Conservation (phyloP, 2,329 filamentous ascomycete species). For the Cladosporium halotolerans region DNA sequence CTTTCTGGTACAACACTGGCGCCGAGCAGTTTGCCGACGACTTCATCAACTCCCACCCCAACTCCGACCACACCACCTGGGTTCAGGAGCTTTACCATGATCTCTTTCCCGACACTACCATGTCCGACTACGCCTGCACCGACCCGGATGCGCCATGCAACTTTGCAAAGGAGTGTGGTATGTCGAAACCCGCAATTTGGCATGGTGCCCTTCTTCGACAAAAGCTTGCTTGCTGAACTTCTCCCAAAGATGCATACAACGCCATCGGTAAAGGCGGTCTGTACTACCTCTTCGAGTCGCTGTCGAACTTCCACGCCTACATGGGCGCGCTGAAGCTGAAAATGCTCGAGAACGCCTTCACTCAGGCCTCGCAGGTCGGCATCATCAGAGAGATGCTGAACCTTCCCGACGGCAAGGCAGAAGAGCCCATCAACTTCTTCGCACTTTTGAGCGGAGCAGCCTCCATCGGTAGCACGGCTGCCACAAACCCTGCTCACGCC, state of each 20-base stretch:
- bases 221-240: neutral
- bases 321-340: neutral
- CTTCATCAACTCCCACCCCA: constrained; percentile 2
- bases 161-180: neutral
- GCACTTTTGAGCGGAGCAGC: neutral
- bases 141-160: neutral
- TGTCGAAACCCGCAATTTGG: neutral
- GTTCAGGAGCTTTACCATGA: neutral
- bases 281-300: constrained; percentile 4
- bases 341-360: neutral
- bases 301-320: constrained; percentile 5
- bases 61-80: constrained; percentile 4
- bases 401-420: neutral
- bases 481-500: too few species aligned
- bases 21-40: constrained; percentile 7
- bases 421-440: neutral
- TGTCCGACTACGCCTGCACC: neutral
- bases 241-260: neutral
- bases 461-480: too few species aligned
- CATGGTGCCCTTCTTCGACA: neutral
- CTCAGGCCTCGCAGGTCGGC: neutral
- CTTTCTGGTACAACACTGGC: neutral
- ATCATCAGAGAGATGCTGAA: neutral
- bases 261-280: constrained; percentile 4
- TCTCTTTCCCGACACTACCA: neutral